Percentiles rank a stretch among this genome's conserved stretches.
These are phyloP conservation scores for Colletotrichum tamarilloi DNA, from an alignment of 2,329 filamentous ascomycete genomes.

Conservation along the genomic window DNA sequence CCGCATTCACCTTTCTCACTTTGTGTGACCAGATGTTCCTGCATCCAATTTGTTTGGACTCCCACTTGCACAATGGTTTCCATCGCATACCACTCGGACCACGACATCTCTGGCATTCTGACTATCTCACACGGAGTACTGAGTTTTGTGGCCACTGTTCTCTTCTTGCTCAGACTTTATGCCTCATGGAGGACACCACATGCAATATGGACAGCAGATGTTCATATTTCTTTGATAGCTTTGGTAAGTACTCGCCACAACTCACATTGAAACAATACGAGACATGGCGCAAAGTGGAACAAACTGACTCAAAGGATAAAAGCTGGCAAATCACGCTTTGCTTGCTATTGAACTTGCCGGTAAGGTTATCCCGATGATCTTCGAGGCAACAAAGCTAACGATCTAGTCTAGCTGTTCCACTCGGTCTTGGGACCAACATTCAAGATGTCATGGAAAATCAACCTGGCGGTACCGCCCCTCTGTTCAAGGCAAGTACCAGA, in stretches of 20 bases:
- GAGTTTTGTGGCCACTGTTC: background rate
- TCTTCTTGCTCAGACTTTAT: background rate
- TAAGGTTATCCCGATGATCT: background rate
- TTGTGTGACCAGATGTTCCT: background rate
- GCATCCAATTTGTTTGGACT: background rate
- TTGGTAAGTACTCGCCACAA: background rate
- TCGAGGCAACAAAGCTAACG: background rate
- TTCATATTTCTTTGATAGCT: background rate
- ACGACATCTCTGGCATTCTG: background rate
- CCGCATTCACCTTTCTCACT: background rate
- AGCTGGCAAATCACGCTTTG: background rate
- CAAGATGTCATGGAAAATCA: background rate
- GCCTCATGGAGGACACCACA: background rate
- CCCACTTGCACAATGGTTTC: background rate
- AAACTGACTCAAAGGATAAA: background rate
- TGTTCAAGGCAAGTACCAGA: background rate
- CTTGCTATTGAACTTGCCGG: background rate
- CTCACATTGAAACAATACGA: background rate
- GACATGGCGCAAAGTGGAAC: background rate
- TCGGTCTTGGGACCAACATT: background rate
- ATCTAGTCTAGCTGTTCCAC: background rate
- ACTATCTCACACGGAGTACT: background rate
- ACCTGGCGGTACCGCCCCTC: background rate
- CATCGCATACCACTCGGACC: background rate
- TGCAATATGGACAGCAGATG: background rate